These are phyloP conservation scores for Cladorrhinum sp. DNA, from an alignment of 2,329 filamentous ascomycete species.

Conservation along the genomic window DNA sequence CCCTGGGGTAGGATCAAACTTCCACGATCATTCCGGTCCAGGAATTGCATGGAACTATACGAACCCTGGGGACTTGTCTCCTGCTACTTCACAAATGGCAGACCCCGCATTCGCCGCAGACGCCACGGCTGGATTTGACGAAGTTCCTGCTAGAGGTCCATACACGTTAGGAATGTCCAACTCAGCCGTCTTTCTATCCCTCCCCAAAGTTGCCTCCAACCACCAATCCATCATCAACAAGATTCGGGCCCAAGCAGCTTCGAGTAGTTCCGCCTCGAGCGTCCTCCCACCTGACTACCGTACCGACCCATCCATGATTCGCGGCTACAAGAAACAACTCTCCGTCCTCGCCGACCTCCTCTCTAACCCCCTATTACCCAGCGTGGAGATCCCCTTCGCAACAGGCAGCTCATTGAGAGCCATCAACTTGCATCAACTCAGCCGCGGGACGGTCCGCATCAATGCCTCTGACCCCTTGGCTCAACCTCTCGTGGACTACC, in stretches of 20 bases:
- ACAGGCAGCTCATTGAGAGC: slow-evolving; percentile 22
- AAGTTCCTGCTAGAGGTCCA: slow-evolving; percentile 34
- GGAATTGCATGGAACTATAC: slow-evolving; percentile 25
- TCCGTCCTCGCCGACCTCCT: slow-evolving; percentile 14
- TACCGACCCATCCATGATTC: slow-evolving; percentile 14
- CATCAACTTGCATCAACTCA: slow-evolving; percentile 30
- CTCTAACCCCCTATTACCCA: slow-evolving; percentile 12
- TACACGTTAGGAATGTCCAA: slow-evolving; percentile 37
- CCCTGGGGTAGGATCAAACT: slow-evolving; percentile 56
- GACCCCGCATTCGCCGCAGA: slow-evolving; percentile 32
- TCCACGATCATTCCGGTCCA: slow-evolving; percentile 36
- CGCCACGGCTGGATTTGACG: slow-evolving; percentile 31
- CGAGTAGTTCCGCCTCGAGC: slow-evolving; percentile 3
- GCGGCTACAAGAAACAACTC: slow-evolving; percentile 21
- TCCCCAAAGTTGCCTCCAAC: slow-evolving; percentile 18
- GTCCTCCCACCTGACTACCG: slow-evolving; percentile 18
- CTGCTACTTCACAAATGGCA: slow-evolving; percentile 25
- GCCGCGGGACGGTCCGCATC: slow-evolving; percentile 17
- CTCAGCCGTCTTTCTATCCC: slow-evolving; percentile 31
- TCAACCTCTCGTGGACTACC: slow-evolving; percentile 37
- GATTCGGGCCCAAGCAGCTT: slow-evolving; percentile 13
- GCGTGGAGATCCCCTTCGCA: slow-evolving; percentile 18
- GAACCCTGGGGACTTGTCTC: slow-evolving; percentile 19
- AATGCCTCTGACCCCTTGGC: slow-evolving; percentile 34
- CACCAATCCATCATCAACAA: slow-evolving; percentile 8